These are phyloP conservation scores for Aureobasidium sp. DNA, from an alignment of 2,329 filamentous ascomycete species.

Conservation along the genomic window DNA sequence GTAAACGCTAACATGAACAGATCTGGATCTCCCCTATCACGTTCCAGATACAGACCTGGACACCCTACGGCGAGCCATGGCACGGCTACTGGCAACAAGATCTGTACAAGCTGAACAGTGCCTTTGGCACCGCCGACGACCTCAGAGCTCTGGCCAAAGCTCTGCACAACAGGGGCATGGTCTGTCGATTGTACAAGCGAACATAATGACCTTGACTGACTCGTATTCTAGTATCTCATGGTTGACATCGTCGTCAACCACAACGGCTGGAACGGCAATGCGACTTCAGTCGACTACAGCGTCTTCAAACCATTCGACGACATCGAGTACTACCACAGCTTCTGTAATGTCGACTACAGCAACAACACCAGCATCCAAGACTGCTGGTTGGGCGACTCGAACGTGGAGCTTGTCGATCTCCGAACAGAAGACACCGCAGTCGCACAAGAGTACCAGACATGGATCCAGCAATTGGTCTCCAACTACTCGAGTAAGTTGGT, in stretches of 20 bases:
- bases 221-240: conserved; percentile 25
- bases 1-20: conserved; percentile 13
- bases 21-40: conserved; percentile 51
- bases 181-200: conserved; percentile 12
- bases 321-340: conserved; percentile 39
- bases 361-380: conserved; percentile 31
- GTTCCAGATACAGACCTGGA: conserved; percentile 31
- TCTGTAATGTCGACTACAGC: conserved; percentile 49
- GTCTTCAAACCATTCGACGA: conserved; percentile 33
- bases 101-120: conserved; percentile 32
- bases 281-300: conserved; percentile 23
- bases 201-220: not conserved
- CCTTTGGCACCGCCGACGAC: conserved; percentile 29
- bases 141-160: conserved; percentile 26
- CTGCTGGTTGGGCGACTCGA: conserved; percentile 48
- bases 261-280: conserved; percentile 26
- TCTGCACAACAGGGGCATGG: conserved; percentile 28
- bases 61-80: conserved; percentile 35
- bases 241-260: conserved; percentile 30
- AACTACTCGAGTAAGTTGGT: conserved; percentile 42
- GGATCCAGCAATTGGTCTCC: conserved; percentile 49
- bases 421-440: conserved; percentile 46
- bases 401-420: conserved; percentile 52
- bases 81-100: conserved; percentile 50
- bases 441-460: conserved; percentile 44